These are phyloP conservation scores for Ophiosphaerella herpotricha DNA, from an alignment of 2,329 filamentous ascomycete genomes.

Conservation along the genomic window DNA sequence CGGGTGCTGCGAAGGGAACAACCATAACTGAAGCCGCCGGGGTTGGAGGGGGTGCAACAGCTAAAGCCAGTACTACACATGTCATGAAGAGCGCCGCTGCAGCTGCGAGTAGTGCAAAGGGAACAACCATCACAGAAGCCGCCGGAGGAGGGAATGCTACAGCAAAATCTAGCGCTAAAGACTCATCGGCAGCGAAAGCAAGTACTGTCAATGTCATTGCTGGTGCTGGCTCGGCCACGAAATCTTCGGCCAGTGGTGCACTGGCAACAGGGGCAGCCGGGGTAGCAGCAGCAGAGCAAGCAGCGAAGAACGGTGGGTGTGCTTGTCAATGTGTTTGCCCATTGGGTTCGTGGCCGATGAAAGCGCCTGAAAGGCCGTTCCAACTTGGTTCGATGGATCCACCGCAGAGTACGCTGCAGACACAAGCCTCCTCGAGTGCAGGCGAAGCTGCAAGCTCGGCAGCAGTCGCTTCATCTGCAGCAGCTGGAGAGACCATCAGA, in stretches of 20 bases:
- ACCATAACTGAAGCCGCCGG: no score
- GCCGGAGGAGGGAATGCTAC: no score
- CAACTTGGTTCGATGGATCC: constrained; percentile 28
- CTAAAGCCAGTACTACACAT: no score
- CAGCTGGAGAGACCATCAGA: neutral
- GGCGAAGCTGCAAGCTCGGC: constrained; percentile 15
- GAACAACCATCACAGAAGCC: no score
- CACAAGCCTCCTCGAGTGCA: constrained; percentile 13
- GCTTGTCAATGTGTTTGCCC: constrained; percentile 39
- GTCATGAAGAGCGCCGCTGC: no score
- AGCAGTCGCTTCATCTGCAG: constrained; percentile 1
- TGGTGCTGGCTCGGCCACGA: constrained; percentile 6
- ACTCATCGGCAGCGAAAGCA: constrained; percentile 3
- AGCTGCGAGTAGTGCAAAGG: neutral
- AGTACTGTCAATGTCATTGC: constrained; percentile 27
- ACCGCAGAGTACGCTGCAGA: constrained; percentile 28
- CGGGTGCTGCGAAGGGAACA: neutral
- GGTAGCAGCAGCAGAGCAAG: constrained; percentile 16
- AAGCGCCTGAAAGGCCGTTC: constrained; percentile 32
- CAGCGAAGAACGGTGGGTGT: constrained; percentile 23
- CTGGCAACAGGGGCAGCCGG: constrained; percentile 4
- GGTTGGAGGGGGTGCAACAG: no score
- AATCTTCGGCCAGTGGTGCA: no score
- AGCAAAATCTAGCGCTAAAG: neutral
- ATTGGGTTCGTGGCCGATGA: constrained; percentile 37